A percentile compares a stretch with the other conserved stretches of the same genome.
These are phyloP conservation scores for Epichloe sylvatica DNA, from an alignment of 2,329 filamentous ascomycete genomes.

Conservation along the genomic window DNA sequence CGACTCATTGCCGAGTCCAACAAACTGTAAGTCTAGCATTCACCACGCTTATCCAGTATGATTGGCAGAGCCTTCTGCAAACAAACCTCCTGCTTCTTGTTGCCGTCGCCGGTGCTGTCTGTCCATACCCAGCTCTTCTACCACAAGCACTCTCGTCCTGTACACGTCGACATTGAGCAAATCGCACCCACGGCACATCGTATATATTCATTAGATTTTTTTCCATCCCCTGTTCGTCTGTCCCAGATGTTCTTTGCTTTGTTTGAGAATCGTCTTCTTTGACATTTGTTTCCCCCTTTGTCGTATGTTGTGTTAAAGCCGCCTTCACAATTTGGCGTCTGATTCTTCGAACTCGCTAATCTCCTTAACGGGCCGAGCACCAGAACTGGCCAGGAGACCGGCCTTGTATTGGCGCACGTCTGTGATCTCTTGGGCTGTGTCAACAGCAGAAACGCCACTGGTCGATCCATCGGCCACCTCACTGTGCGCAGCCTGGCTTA, in stretches of 20 bases:
- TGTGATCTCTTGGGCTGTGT: slow-evolving; percentile 45
- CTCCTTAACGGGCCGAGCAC: slow-evolving; percentile 58
- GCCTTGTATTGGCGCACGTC: slow-evolving; percentile 75
- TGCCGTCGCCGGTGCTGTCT: background rate
- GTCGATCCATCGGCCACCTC: slow-evolving; percentile 20
- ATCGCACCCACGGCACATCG: too few relatives aligned
- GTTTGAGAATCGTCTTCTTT: too few relatives aligned
- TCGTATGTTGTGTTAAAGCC: background rate
- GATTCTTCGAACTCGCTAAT: slow-evolving; percentile 76
- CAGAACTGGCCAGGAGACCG: slow-evolving; percentile 55
- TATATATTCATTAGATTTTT: too few relatives aligned
- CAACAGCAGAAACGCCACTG: slow-evolving; percentile 28
- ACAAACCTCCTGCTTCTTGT: too few relatives aligned
- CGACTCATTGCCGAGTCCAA: background rate
- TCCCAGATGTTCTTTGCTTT: too few relatives aligned
- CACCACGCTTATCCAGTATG: too few relatives aligned
- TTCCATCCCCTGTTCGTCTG: too few relatives aligned
- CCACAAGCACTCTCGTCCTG: background rate
- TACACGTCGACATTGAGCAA: too few relatives aligned
- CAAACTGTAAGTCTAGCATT: background rate
- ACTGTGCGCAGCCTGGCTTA: slow-evolving; percentile 20
- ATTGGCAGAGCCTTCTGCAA: background rate
- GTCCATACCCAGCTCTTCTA: background rate
- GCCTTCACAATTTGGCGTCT: slow-evolving; percentile 57
- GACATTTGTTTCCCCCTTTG: background rate